Conservation (phyloP, 345 rosid species). For the Populus tremula region DNA sequence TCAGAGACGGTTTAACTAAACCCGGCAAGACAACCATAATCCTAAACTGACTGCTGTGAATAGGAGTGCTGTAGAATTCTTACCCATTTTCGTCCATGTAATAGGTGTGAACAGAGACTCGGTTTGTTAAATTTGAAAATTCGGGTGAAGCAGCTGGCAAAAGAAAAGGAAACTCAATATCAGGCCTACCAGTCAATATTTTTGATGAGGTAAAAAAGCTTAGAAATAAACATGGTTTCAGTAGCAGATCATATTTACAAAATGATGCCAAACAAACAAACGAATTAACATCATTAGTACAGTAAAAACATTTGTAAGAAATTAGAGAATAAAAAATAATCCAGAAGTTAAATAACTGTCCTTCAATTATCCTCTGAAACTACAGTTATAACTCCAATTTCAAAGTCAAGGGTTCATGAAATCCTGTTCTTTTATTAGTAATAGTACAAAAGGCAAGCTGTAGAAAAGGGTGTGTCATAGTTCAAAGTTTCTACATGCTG, state of each 20-base stretch:
- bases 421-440: background rate
- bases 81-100: constrained; percentile 85
- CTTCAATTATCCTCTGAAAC: background rate
- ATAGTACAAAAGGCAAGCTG: background rate
- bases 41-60: background rate
- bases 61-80: constrained; percentile 20
- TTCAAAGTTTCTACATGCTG: background rate
- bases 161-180: constrained; percentile 5
- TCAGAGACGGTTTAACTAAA: background rate
- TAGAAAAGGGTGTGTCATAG: background rate
- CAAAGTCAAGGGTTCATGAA: background rate
- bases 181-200: background rate
- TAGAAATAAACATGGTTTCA: background rate
- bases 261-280: background rate
- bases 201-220: background rate
- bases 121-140: constrained; percentile 80
- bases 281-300: background rate
- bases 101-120: constrained; percentile 44
- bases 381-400: background rate
- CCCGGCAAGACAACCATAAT: background rate
- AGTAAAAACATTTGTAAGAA: background rate
- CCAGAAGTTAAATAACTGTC: background rate
- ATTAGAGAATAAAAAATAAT: background rate
- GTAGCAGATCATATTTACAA: background rate
- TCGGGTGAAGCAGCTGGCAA: constrained; percentile 71